Evolutionary conservation across 2,329 filamentous ascomycete genomes (phyloP), one percentile per base, ranked within the genome.

Genomic region (Botrytis aclada): DNA sequence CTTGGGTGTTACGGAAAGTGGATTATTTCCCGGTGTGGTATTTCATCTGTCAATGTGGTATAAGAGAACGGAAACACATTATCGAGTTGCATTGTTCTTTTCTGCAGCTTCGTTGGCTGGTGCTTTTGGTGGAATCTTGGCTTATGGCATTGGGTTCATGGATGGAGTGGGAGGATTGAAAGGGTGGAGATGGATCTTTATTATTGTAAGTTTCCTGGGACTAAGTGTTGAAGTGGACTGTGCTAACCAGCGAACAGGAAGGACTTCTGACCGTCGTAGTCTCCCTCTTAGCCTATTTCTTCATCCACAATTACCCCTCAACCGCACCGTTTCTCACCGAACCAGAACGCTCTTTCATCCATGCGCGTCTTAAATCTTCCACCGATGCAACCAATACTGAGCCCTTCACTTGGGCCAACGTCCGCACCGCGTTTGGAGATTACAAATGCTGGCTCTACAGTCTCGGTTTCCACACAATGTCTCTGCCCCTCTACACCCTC

Each of bases 391-490:
- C 89, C 0, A 87, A 89, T 8, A 83, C 90, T 65, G 92, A 95
- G 76, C 79, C 83, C 0, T 94, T 95, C 78, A 87, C 83, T 5
- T 95, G 92, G 93, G 80, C 76, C 0, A 89, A 90, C 32, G 92
- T 94, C 0, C 72, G 81, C 37, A 84, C 87, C 29, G 92, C 92
- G 0, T 80, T 93, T 58, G 87, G 85, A 22, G 90, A 95, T 77
- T 87, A 88, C 1, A 93, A 90, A 78, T 90, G 90, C 78, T 93
- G 89, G 89, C 84, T 94, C 0, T 94, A 94, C 76, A 90, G 90
- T 0, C 80, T 93, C 0, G 88, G 86, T 0, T 93, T 93, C 77
- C 91, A 94, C 79, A 93, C 90, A 8, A 89, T 93, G 85, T 91
- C 88, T 72, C 81, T 94, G 20, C 87, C 87, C 0, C 81, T 88